A percentile compares a stretch with the other conserved stretches of the same genome.
These are phyloP conservation scores for Linaria vulgaris DNA, from an alignment of 257 asterid genomes.

Conservation along the genomic window DNA sequence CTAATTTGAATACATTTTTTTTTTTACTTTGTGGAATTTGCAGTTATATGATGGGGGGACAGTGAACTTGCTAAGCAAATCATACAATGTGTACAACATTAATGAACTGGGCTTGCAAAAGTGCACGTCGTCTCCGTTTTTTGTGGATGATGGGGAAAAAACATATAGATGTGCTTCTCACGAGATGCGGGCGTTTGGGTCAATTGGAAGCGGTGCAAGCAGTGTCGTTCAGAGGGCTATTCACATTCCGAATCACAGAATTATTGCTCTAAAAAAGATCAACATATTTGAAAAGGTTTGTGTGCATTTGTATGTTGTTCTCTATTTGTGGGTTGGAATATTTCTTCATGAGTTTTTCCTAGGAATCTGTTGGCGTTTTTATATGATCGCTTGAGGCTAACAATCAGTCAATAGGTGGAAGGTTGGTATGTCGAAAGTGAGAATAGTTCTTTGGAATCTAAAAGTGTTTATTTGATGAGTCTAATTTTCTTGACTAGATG, in stretches of 20 bases:
- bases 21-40: constrained; percentile 13
- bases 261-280: constrained; percentile 95
- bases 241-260: constrained; percentile 90
- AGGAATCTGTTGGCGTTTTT: not conserved
- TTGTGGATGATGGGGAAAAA: constrained; percentile 64
- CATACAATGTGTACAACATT: constrained; percentile 85
- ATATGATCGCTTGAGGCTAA: not conserved
- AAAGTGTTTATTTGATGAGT: not conserved
- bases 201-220: constrained; percentile 97
- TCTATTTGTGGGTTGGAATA: not conserved
- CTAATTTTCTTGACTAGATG: constrained; percentile 3
- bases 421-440: not conserved
- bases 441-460: not conserved
- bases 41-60: constrained; percentile 87
- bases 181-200: constrained; percentile 92
- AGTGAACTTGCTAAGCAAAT: constrained; percentile 88
- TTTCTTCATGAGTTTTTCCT: not conserved
- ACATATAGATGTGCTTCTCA: constrained; percentile 89
- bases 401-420: too few relatives aligned
- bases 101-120: constrained; percentile 95
- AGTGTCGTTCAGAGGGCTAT: constrained; percentile 98
- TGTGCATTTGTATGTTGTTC: not conserved
- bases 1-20: too few relatives aligned
- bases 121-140: constrained; percentile 62
- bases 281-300: constrained; percentile 93